These are phyloP conservation scores for Alternaria sp. DNA, from an alignment of 2,329 filamentous ascomycete genomes.

Conservation along the genomic window DNA sequence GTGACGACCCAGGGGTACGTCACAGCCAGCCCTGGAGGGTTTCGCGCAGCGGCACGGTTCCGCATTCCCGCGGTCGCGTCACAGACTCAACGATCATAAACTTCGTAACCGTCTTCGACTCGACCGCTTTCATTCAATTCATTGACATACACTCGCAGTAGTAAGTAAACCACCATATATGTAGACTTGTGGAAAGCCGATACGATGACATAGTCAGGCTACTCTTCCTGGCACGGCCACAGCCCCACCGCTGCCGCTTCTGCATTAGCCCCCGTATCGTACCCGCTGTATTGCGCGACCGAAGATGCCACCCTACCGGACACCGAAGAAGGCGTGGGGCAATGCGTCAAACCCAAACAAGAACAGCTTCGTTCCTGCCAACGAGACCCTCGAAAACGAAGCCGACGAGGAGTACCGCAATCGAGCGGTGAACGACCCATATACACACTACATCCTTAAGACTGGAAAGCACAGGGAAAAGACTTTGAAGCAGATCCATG, in stretches of 20 bases:
- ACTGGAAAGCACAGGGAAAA: not conserved
- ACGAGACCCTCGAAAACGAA: not conserved
- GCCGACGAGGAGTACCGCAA: not conserved
- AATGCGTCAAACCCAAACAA: not conserved
- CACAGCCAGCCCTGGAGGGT: not conserved
- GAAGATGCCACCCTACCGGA: not conserved
- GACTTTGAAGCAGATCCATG: not conserved
- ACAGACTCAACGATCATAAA: not conserved
- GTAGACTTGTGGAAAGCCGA: not conserved
- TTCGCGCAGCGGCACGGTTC: not conserved
- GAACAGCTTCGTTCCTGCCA: not conserved
- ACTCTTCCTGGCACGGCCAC: not conserved
- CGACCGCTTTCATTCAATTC: not conserved
- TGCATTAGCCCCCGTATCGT: not conserved
- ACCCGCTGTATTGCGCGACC: not conserved
- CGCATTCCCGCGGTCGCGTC: not conserved
- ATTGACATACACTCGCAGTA: not conserved
- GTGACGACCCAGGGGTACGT: not conserved
- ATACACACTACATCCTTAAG: not conserved
- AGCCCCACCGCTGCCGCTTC: not conserved
- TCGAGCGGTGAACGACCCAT: not conserved
- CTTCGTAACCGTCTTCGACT: not conserved
- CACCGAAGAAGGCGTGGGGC: not conserved
- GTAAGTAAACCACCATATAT: not conserved
- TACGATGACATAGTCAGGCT: not conserved